Evolutionary conservation across 345 rosid species (phyloP), one percentile per base, ranked within the genome.

Genomic region (Lepidium sativum): DNA sequence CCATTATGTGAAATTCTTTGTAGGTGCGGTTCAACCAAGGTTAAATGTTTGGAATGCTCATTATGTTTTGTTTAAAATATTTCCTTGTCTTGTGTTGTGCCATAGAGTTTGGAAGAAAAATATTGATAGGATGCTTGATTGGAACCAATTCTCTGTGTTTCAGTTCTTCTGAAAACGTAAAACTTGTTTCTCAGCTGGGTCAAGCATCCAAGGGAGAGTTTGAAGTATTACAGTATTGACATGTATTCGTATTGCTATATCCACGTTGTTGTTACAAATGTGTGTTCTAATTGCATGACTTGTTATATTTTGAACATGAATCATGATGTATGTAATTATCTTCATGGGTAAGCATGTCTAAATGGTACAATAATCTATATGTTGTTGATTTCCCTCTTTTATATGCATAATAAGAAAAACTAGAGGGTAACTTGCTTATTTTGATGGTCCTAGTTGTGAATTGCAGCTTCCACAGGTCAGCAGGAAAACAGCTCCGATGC

Each of bases 401-500:
- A 17, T 55, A 27, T 45, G 51, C 49, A 27, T 43, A 13, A 44
- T 8, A 47, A 38, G 53, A 33, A 23, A 50, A 4, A 6, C 3
- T 20, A 49, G 21, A 16, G 39, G 14, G 33, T 43, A 44, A 10
- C 10, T 14, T 20, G 32, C 57, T 62, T 48, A 57, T 76, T 44
- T 31, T 44, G 16, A 59, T 33, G 72, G 56, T 35, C 43, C 48
- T 52, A 6, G 14, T 60, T 73, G 61, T 73, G 68, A 39, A 61
- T 18, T 75, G 72, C 85, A 80, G 94, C 41, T 78, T 65, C 65
- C 59, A 16, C 82, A 13, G 35, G 9, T 55, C 66, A 38, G 3
- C 75, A 49, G 37, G 67, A 63, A 35, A 65, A 60, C 64, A 57
- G 62, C 54, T 53, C 44, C 5, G 37, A 58, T 55, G 42, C 79